Percentiles rank a stretch among this genome's conserved stretches.
phyloP scores from a whole-genome alignment of 208 protist genomes.

The Endotrypanum monterogeii region DNA sequence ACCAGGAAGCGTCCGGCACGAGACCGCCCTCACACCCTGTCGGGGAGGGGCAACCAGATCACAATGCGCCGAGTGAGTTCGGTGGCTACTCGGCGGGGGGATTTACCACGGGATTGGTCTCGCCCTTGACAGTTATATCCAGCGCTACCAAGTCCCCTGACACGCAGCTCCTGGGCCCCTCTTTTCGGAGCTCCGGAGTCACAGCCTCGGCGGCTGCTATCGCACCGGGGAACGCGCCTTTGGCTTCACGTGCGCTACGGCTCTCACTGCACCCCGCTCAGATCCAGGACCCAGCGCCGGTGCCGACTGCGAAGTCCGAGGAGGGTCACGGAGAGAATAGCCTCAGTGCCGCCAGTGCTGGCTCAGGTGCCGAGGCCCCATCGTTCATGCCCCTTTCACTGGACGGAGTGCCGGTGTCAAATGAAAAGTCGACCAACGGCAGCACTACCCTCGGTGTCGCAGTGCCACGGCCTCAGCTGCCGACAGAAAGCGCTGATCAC shows the following conservation, averaged over 20 bases:
- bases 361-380: not conserved
- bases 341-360: not conserved
- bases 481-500: not conserved
- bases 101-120: conserved; percentile 15
- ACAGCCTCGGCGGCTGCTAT: not conserved
- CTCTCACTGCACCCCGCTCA: not conserved
- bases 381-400: not conserved
- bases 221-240: not conserved
- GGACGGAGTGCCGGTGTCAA: not conserved
- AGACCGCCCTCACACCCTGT: not conserved
- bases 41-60: not conserved
- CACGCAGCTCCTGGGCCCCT: not conserved
- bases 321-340: not conserved
- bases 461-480: not conserved
- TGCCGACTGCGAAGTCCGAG: not conserved
- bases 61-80: not conserved
- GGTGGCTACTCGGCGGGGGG: not conserved
- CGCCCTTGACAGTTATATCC: conserved; percentile 19
- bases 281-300: not conserved
- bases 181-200: not conserved
- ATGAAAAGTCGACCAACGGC: not conserved
- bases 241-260: not conserved
- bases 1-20: conserved; percentile 1
- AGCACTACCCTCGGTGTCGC: too few species aligned
- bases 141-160: conserved; percentile 1